Evolutionary conservation across 352 stramenopile genomes (phyloP).

Genomic region (Globisporangium paroecandrum): DNA sequence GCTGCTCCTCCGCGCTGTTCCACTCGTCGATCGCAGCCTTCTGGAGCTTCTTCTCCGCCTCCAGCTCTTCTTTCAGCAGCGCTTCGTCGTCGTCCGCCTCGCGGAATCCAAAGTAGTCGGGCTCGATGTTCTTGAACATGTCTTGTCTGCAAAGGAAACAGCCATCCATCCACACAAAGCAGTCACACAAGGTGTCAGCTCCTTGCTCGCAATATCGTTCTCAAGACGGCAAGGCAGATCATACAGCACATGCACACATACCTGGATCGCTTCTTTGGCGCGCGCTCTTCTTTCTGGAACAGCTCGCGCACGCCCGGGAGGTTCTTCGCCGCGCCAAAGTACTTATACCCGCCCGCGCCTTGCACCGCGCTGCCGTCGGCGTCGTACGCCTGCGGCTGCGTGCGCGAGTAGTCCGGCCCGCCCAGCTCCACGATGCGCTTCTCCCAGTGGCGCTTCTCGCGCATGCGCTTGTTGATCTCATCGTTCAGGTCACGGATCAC

Average conservation of each 20-base stretch:
- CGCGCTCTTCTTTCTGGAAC: slow-evolving; percentile 82
- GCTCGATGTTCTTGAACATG: slow-evolving; percentile 90
- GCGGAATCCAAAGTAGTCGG: slow-evolving; percentile 78
- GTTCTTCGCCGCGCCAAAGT: slow-evolving; percentile 97
- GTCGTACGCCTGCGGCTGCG: slow-evolving; percentile 76
- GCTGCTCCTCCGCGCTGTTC: slow-evolving; percentile 44
- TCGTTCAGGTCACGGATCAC: slow-evolving; percentile 98
- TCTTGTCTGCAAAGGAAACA: slow-evolving; percentile 39
- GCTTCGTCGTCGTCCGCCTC: slow-evolving; percentile 59
- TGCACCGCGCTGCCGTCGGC: slow-evolving; percentile 69
- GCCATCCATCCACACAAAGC: neutral
- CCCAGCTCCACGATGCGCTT: slow-evolving; percentile 88
- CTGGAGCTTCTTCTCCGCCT: slow-evolving; percentile 40
- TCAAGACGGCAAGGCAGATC: too few species aligned
- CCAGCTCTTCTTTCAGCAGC: slow-evolving; percentile 44
- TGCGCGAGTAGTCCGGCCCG: slow-evolving; percentile 83
- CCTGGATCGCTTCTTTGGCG: slow-evolving; percentile 49
- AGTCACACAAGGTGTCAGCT: neutral
- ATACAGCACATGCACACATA: too few species aligned
- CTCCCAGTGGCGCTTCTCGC: slow-evolving; percentile 91
- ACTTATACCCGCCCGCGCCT: slow-evolving; percentile 89
- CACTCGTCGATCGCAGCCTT: slow-evolving; percentile 53
- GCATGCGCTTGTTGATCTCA: slow-evolving; percentile 97
- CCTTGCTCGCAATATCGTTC: too few species aligned
- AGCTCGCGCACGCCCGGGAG: slow-evolving; percentile 94